Evolutionary conservation across 176 grass and related monocot species (phyloP), one percentile per base, ranked within the genome.

Genomic region (Pharus latifolius): DNA sequence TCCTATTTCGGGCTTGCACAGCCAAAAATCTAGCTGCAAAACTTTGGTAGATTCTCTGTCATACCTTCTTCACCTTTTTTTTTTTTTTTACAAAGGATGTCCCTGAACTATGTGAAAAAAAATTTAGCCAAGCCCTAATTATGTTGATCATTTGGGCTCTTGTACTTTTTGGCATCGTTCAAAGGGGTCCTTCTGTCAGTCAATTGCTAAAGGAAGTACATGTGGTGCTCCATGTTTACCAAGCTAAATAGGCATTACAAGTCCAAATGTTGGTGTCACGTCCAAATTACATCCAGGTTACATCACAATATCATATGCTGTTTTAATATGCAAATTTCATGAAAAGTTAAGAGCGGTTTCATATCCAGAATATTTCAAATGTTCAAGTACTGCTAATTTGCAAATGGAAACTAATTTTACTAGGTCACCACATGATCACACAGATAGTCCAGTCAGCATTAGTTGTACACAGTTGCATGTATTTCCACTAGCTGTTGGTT

Each of bases 1-100:
- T 98, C 66, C 95, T 98, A 63, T 98, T 98, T 64, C 46, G 29
- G 16, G 23, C 76, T 42, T 98, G 89, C 44, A 92, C 87, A 44
- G 58, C 72, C 68, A 61, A 75, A 33, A 98, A 88, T 52, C 56
- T 98, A 53, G 74, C 77, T 31, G 61, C 73, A 75, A 64, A 78
- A 59, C 53, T 98, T 27, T 90, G 90, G 90, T 93, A 74, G 54
- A 49, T 74, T 70, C 28, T 75, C 78, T 71, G 18, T 41, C 59
- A 46, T 23, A 20, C 17, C 15, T 32, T 26, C 3, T 63, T 32
- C 27, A 64, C 17, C 20, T 44, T 76, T 43, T 49, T 72, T 24
- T 18, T 70, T 60, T 24, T 7, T 44, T 50, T 49, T 58, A 26
- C 30, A 70, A 22, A 24, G 13, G 48, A 15, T 40, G 28, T 32